Evolutionary conservation across 1,284 basidiomycete species (phyloP).

Genomic region (Austroboletus niveus): DNA sequence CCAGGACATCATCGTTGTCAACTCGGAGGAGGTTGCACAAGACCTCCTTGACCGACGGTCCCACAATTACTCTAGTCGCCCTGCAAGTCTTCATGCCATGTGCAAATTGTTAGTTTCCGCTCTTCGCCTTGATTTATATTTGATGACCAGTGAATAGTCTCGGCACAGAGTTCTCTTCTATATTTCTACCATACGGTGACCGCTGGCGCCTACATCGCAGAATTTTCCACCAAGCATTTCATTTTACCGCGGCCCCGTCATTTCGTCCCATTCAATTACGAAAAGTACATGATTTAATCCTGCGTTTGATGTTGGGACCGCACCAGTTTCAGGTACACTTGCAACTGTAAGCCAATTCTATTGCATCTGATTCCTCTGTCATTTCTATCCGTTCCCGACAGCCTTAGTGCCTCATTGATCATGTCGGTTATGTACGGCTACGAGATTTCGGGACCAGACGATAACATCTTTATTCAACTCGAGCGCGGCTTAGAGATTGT

Average conservation of each 20-base stretch:
- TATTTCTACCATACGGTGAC: constrained; percentile 24
- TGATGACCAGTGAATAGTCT: constrained; percentile 11
- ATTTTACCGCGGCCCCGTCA: constrained; percentile 13
- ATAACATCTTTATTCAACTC: constrained; percentile 17
- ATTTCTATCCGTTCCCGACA: constrained; percentile 1
- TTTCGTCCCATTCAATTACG: constrained; percentile 22
- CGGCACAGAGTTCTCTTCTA: constrained; percentile 22
- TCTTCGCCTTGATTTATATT: not conserved
- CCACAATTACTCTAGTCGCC: constrained; percentile 25
- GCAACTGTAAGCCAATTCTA: too few relatives aligned
- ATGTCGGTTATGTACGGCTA: constrained; percentile 29
- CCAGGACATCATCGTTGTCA: constrained; percentile 20
- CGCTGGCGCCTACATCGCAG: constrained; percentile 28
- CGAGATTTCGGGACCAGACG: constrained; percentile 8
- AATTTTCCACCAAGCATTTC: constrained; percentile 27
- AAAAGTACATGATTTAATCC: constrained; percentile 21
- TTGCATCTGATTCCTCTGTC: too few relatives aligned
- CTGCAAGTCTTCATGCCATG: constrained; percentile 11
- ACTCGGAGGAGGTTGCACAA: constrained; percentile 23
- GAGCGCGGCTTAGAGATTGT: constrained; percentile 8
- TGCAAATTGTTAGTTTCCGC: constrained; percentile 16
- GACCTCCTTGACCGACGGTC: constrained; percentile 23
- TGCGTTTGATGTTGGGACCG: constrained; percentile 4
- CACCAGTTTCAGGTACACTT: constrained; percentile 8
- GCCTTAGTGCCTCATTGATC: constrained; percentile 20